phyloP scores from a whole-genome alignment of 1,284 basidiomycete genomes.

The Sanghuangporus sanghuang region DNA sequence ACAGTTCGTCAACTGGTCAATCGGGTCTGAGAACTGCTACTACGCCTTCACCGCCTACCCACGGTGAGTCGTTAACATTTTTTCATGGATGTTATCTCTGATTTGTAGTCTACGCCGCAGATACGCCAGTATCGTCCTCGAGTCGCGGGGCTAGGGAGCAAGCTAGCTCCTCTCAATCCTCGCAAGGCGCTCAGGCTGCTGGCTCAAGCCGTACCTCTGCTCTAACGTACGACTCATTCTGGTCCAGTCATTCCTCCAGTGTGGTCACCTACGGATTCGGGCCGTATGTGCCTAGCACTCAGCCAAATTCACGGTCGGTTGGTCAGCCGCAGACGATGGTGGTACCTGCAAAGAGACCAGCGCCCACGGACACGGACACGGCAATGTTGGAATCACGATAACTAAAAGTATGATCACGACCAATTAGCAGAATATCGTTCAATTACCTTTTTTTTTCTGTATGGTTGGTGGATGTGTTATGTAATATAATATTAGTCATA shows the following conservation, averaged over 20 bases:
- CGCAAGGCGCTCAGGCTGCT: background rate
- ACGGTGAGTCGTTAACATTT: background rate
- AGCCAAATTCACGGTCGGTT: background rate
- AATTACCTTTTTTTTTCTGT: too few relatives aligned
- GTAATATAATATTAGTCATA: background rate
- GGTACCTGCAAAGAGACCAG: background rate
- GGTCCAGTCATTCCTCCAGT: background rate
- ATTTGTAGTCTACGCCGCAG: background rate
- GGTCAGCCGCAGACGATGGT: background rate
- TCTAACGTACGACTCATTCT: conserved; percentile 14
- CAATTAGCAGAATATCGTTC: too few relatives aligned
- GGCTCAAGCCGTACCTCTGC: background rate
- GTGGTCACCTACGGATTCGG: background rate
- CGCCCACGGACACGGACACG: background rate
- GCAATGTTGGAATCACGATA: background rate
- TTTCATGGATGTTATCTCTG: background rate
- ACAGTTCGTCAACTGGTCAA: background rate
- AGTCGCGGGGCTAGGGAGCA: background rate
- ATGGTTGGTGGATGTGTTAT: background rate
- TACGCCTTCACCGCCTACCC: background rate
- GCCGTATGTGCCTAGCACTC: background rate
- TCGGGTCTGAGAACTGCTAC: background rate
- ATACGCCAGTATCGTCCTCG: background rate
- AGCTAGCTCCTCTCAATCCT: background rate
- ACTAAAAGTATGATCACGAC: too few relatives aligned